Percentiles rank a stretch among this genome's conserved stretches.
Evolutionary conservation across 257 asterid genomes (phyloP).

Genomic region (Gardenia jasminoides): DNA sequence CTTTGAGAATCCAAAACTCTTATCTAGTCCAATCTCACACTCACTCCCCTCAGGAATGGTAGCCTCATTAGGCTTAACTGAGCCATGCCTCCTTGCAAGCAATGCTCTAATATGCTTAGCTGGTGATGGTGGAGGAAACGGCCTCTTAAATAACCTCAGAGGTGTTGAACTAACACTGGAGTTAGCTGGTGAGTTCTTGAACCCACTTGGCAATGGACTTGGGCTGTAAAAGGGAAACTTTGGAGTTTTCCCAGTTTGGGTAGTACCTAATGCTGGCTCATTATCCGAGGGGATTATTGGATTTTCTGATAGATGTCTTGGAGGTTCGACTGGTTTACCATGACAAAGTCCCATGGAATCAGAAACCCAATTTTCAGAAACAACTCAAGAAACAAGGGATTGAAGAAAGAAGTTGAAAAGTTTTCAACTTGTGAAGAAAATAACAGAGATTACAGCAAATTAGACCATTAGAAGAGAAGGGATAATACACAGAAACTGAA

Average conservation of each 20-base stretch:
- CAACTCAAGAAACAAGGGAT: conserved; percentile 12
- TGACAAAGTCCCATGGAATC: conserved; percentile 93
- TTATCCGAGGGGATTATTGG: conserved; percentile 48
- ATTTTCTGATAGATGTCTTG: conserved; percentile 51
- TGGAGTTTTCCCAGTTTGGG: conserved; percentile 74
- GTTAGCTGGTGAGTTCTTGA: conserved; percentile 87
- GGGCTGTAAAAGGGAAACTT: conserved; percentile 93
- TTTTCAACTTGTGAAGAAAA: conserved; percentile 3
- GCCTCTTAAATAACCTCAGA: conserved; percentile 72
- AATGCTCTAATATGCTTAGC: conserved; percentile 92
- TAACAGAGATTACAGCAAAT: conserved; percentile 1
- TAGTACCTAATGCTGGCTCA: conserved; percentile 44
- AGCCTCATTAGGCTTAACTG: conserved; percentile 85
- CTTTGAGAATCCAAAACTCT: conserved; percentile 72
- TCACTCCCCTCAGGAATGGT: conserved; percentile 95
- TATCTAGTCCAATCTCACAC: conserved; percentile 77
- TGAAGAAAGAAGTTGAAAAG: conserved; percentile 2
- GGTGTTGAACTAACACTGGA: conserved; percentile 85
- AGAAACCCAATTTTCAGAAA: conserved; percentile 29
- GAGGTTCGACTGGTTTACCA: conserved; percentile 78
- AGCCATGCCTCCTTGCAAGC: conserved; percentile 84
- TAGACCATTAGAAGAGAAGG: conserved; percentile 22
- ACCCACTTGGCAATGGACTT: conserved; percentile 71
- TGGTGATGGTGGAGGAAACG: conserved; percentile 96
- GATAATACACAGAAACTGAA: conserved; percentile 1